Conservation (phyloP, 73 alveolate genomes). For the Uronychia binucleata region DNA sequence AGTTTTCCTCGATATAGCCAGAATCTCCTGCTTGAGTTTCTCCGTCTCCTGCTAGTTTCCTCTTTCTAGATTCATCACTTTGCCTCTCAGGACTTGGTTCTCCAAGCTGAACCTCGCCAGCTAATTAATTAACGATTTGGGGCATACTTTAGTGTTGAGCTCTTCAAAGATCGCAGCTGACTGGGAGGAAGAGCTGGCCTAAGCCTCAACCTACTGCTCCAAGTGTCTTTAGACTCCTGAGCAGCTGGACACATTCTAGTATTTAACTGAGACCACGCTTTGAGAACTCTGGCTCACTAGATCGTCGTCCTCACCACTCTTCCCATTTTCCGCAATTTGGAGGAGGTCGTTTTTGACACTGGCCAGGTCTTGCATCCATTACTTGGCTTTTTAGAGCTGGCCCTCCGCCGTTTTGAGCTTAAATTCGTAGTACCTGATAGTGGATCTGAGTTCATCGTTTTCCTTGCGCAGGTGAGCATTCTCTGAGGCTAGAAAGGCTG, state of each 20-base stretch:
- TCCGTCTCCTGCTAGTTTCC: background rate
- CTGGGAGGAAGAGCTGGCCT: no score
- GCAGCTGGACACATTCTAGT: no score
- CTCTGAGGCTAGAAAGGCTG: background rate
- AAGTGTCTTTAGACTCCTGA: no score
- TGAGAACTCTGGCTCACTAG: background rate
- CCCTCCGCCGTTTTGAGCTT: background rate
- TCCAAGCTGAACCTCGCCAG: background rate
- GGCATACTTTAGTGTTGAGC: background rate
- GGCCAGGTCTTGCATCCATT: background rate
- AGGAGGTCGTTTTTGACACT: background rate
- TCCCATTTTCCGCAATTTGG: background rate
- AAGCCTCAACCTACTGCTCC: no score
- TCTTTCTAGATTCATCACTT: background rate
- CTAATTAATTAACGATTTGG: background rate
- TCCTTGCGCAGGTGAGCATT: background rate
- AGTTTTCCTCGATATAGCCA: background rate
- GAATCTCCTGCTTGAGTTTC: background rate
- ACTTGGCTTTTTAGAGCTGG: background rate
- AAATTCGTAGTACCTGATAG: background rate
- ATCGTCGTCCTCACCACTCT: background rate
- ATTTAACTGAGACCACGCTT: background rate
- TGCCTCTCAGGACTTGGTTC: background rate
- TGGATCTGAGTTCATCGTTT: background rate
- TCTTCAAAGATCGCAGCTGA: background rate